Percentiles rank a stretch among this genome's conserved stretches.
These are phyloP conservation scores for Corynascus novoguineensis DNA, from an alignment of 495 filamentous ascomycete genomes.

Conservation along the genomic window DNA sequence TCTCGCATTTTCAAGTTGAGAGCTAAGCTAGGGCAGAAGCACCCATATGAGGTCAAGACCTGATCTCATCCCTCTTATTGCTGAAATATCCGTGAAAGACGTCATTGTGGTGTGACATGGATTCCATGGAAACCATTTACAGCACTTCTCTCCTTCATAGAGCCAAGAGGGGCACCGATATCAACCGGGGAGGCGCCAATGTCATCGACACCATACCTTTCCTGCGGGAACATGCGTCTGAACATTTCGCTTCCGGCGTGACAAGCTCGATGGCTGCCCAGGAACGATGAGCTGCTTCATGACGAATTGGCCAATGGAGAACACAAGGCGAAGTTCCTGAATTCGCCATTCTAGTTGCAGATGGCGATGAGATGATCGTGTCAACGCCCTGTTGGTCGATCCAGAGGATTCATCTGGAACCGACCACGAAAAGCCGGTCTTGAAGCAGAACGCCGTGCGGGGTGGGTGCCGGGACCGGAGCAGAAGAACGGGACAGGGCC, in stretches of 20 bases:
- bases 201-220: no score
- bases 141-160: not conserved
- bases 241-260: not conserved
- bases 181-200: no score
- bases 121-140: not conserved
- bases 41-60: not conserved
- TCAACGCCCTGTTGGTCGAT: not conserved
- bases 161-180: not conserved
- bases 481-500: not conserved
- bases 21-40: not conserved
- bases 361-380: not conserved
- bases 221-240: no score
- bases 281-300: no score
- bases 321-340: not conserved
- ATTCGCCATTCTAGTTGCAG: not conserved
- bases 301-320: not conserved
- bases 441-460: not conserved
- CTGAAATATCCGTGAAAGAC: not conserved
- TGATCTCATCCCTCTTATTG: not conserved
- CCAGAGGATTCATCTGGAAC: not conserved
- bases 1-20: no score
- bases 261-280: not conserved
- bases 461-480: constrained; percentile 6
- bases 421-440: not conserved
- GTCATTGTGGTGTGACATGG: not conserved